A percentile compares a stretch with the other conserved stretches of the same genome.
These are phyloP conservation scores for Bromus sterilis DNA, from an alignment of 176 grass and related monocot species.

Conservation along the genomic window DNA sequence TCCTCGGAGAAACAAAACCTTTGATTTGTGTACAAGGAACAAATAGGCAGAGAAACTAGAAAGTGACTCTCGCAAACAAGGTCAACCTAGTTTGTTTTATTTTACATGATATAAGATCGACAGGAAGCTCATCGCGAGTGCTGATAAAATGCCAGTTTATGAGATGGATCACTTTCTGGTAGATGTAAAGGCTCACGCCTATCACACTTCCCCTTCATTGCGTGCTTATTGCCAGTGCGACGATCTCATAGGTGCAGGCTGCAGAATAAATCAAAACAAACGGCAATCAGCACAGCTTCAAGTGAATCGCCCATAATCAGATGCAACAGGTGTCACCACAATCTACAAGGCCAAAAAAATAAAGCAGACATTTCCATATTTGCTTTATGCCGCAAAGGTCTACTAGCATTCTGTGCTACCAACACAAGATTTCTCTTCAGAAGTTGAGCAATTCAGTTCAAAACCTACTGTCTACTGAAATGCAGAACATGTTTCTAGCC, in stretches of 20 bases:
- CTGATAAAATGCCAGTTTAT: constrained; percentile 15
- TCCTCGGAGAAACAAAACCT: background rate
- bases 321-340: background rate
- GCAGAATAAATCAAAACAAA: background rate
- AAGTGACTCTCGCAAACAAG: background rate
- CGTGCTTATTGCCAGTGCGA: background rate
- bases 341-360: background rate
- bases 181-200: background rate
- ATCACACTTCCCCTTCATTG: constrained; percentile 1
- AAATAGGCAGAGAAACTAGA: background rate
- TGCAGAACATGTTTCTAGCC: background rate
- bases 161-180: background rate
- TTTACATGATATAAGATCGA: constrained; percentile 27
- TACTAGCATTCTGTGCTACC: background rate
- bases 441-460: background rate
- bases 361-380: background rate
- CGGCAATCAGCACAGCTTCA: background rate
- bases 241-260: constrained; percentile 40
- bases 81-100: constrained; percentile 34
- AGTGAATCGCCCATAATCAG: background rate
- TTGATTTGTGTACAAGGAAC: background rate
- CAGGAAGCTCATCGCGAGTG: background rate
- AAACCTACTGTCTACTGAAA: background rate
- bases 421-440: background rate
- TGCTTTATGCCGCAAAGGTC: background rate